Conservation (phyloP, 768 basidiomycete species). For the Lenzites betulinus region DNA sequence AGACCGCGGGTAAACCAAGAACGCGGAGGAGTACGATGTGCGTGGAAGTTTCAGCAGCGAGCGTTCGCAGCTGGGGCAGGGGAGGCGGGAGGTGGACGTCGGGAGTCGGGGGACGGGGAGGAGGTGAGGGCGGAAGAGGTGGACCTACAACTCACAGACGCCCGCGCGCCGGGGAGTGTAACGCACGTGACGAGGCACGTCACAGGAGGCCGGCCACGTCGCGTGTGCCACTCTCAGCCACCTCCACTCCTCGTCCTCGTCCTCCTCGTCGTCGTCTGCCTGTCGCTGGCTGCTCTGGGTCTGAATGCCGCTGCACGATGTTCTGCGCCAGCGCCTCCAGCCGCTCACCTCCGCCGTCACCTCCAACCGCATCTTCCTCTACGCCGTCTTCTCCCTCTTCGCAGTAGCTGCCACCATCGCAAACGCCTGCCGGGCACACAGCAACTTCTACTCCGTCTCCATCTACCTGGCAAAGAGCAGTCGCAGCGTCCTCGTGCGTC, state of each 20-base stretch:
- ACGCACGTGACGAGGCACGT: conserved; percentile 1
- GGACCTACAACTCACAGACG: conserved; percentile 15
- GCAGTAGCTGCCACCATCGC: conserved; percentile 73
- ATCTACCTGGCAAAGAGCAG: conserved; percentile 93
- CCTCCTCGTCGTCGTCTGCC: not conserved
- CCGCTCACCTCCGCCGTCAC: conserved; percentile 52
- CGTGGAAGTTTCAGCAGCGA: no score
- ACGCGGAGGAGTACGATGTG: no score
- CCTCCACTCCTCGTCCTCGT: not conserved
- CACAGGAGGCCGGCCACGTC: conserved; percentile 22
- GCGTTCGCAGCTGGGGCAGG: no score
- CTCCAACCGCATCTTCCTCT: conserved; percentile 68
- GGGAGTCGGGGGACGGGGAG: not conserved
- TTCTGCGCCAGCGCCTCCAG: conserved; percentile 53
- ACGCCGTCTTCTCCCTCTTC: conserved; percentile 63
- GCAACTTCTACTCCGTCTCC: conserved; percentile 93
- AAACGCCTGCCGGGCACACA: conserved; percentile 79
- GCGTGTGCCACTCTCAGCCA: conserved; percentile 4
- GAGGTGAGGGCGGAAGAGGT: not conserved
- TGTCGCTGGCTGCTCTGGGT: not conserved
- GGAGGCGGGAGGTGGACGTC: not conserved
- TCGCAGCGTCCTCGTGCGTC: conserved; percentile 83
- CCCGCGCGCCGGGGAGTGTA: not conserved
- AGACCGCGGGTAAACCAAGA: no score
- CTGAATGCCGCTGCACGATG: conserved; percentile 51